A percentile compares a stretch with the other conserved stretches of the same genome.
Conservation (phyloP, 1,284 basidiomycete species). For the Pyrrhoderma lamaoense region DNA sequence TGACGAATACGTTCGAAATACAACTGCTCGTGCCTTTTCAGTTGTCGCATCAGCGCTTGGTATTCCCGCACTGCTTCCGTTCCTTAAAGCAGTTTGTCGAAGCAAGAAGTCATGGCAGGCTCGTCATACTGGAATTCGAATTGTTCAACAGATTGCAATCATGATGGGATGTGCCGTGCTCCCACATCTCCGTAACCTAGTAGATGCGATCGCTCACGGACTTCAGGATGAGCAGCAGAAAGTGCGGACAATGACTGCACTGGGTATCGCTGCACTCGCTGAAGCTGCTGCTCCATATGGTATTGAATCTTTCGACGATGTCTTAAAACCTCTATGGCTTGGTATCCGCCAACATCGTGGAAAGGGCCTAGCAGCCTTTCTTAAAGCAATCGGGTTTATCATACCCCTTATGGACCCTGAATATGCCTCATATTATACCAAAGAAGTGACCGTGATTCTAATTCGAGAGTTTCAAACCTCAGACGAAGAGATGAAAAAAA, state of each 20-base stretch:
- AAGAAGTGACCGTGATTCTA: slow-evolving; percentile 94
- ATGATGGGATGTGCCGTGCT: slow-evolving; percentile 99
- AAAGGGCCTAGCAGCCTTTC: slow-evolving; percentile 95
- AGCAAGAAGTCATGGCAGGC: slow-evolving; percentile 99
- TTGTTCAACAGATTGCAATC: slow-evolving; percentile 98
- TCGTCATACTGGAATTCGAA: slow-evolving; percentile 97
- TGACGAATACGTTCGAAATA: slow-evolving; percentile 99
- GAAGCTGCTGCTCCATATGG: slow-evolving; percentile 98
- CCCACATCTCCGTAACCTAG: slow-evolving; percentile 93
- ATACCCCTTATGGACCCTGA: slow-evolving; percentile 99
- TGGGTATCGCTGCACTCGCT: slow-evolving; percentile 92
- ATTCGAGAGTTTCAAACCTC: slow-evolving; percentile 99
- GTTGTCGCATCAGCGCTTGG: slow-evolving; percentile 98
- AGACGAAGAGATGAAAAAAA: slow-evolving; percentile 99
- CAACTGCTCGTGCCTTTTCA: slow-evolving; percentile 97
- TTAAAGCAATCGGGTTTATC: slow-evolving; percentile 99
- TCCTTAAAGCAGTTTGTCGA: slow-evolving; percentile 96
- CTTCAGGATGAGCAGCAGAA: slow-evolving; percentile 98
- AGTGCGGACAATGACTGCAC: slow-evolving; percentile 97
- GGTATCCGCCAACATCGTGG: slow-evolving; percentile 98
- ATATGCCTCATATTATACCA: slow-evolving; percentile 96
- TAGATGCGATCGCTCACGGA: slow-evolving; percentile 94
- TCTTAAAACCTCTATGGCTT: slow-evolving; percentile 96
- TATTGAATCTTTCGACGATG: slow-evolving; percentile 98
- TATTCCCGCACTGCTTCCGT: slow-evolving; percentile 94